These are phyloP conservation scores for Marvania coccoides DNA, from an alignment of 139 green algal genomes.

Conservation along the genomic window DNA sequence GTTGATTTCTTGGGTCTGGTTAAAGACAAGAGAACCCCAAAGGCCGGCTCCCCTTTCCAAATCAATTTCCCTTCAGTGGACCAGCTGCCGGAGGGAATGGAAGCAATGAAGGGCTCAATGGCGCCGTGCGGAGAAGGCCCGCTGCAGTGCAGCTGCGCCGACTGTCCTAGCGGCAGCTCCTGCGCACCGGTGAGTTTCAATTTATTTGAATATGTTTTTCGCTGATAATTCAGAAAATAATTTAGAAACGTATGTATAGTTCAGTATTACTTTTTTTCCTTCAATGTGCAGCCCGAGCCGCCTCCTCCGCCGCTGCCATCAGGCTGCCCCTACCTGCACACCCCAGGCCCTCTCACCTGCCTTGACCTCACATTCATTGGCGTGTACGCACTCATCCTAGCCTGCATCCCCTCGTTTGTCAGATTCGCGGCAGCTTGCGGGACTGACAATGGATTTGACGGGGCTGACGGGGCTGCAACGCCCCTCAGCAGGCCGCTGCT, in stretches of 20 bases:
- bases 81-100: slow-evolving; percentile 33
- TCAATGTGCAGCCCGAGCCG: slow-evolving; percentile 19
- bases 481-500: neutral
- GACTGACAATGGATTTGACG: neutral
- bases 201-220: no score
- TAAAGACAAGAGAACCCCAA: slow-evolving; percentile 61
- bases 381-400: slow-evolving; percentile 35
- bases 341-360: slow-evolving; percentile 36
- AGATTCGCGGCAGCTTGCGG: neutral
- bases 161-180: slow-evolving; percentile 67
- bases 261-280: no score
- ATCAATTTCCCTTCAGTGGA: slow-evolving; percentile 61
- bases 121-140: slow-evolving; percentile 55
- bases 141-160: slow-evolving; percentile 77
- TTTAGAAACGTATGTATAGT: no score
- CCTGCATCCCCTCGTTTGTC: slow-evolving; percentile 18
- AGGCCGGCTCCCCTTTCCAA: slow-evolving; percentile 53
- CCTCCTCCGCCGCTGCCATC: slow-evolving; percentile 23
- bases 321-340: slow-evolving; percentile 42
- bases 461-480: neutral
- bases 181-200: slow-evolving; percentile 31
- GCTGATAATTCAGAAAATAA: no score
- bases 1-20: slow-evolving; percentile 72
- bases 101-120: slow-evolving; percentile 30
- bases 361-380: slow-evolving; percentile 46